Evolutionary conservation across 1,139 yeast genomes (phyloP), one percentile per base, ranked within the genome.

Genomic region (Tardiomyces depauwii): DNA sequence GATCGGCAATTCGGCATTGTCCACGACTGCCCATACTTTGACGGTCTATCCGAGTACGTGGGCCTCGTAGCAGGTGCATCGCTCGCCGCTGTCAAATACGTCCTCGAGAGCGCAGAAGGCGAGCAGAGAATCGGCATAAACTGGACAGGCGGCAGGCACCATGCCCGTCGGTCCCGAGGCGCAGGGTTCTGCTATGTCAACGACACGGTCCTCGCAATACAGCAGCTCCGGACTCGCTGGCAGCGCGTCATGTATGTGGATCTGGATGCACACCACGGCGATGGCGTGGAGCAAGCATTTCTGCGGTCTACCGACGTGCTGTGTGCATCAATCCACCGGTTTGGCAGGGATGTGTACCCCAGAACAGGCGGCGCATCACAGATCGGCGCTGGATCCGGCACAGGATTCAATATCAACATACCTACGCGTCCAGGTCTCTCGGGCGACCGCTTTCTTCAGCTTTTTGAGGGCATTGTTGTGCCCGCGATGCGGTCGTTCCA

Each of bases 121-220:
- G 42, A 45, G 16, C 55, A 62, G 4, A 65, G 36, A 3, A 10
- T 80, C 1, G 80, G 74, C 0, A 68, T 83, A 42, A 82, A 82
- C 56, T 83, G 89, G 89, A 77, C 77, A 55, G 94, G 93, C 2
- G 94, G 94, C 1, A 62, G 93, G 44, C 93, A 83, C 56, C 94
- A 83, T 60, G 80, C 82, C 6, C 66, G 64, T 39, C 74, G 73
- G 52, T 57, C 71, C 0, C 65, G 58, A 40, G 84, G 87, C 1
- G 71, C 83, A 13, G 94, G 94, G 3, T 83, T 80, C 56, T 83
- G 94, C 58, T 83, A 83, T 55, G 65, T 81, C 6, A 82, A 83
- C 54, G 93, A 83, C 57, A 71, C 80, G 6, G 80, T 77, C 0
- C 56, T 83, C 18, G 73, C 78, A 0, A 78, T 83, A 2, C 63